A percentile compares a stretch with the other conserved stretches of the same genome.
These are phyloP conservation scores for Nectriaceae sp. DNA, from an alignment of 2,329 filamentous ascomycete genomes.

Conservation along the genomic window DNA sequence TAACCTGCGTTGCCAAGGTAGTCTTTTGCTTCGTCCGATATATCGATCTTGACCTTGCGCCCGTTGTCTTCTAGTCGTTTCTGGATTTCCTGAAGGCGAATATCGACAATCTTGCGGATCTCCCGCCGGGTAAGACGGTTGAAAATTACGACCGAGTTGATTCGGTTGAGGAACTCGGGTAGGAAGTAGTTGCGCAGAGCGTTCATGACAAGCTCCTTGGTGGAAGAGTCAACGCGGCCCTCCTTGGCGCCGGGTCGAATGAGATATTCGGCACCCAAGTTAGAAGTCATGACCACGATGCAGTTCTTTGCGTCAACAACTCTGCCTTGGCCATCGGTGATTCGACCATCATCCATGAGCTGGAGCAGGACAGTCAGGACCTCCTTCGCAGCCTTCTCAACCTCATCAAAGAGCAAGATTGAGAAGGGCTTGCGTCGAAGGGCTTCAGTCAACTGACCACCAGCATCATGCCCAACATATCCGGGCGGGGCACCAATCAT, in stretches of 20 bases:
- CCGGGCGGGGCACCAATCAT: constrained; percentile 98
- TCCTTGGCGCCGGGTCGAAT: constrained; percentile 75
- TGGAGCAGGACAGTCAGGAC: constrained; percentile 96
- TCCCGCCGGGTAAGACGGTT: constrained; percentile 89
- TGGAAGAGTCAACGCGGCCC: constrained; percentile 83
- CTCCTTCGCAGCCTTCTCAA: constrained; percentile 98
- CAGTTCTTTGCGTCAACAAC: constrained; percentile 96
- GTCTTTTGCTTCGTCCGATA: constrained; percentile 84
- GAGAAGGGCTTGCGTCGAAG: constrained; percentile 95
- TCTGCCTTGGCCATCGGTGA: constrained; percentile 96
- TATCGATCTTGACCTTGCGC: constrained; percentile 81
- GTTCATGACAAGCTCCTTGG: constrained; percentile 86
- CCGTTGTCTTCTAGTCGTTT: constrained; percentile 83
- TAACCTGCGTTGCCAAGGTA: constrained; percentile 92
- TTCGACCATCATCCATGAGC: constrained; percentile 98
- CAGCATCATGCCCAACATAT: constrained; percentile 95
- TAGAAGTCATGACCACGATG: constrained; percentile 99
- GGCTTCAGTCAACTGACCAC: constrained; percentile 92
- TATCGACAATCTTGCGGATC: constrained; percentile 93
- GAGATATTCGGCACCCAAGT: constrained; percentile 94
- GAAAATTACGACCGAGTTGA: constrained; percentile 96
- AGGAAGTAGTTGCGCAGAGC: constrained; percentile 94
- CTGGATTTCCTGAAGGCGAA: constrained; percentile 87
- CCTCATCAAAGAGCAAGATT: constrained; percentile 95
- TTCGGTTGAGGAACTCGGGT: constrained; percentile 97